A percentile compares a stretch with the other conserved stretches of the same genome.
These are phyloP conservation scores for Anaeramoeba flamelloides DNA, from an alignment of 78 protist genomes.

Conservation along the genomic window DNA sequence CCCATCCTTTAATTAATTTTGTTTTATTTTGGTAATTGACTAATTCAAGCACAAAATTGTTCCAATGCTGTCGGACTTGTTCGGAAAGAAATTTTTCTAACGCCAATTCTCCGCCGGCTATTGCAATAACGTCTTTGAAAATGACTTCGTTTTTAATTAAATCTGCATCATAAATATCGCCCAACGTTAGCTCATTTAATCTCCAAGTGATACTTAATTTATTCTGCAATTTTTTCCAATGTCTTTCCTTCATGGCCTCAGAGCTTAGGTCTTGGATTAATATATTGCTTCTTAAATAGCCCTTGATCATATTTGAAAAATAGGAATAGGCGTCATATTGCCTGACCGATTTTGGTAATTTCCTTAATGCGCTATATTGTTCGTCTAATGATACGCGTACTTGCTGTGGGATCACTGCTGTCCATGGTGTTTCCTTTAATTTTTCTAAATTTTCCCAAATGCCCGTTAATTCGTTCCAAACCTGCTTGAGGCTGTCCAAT, in stretches of 20 bases:
- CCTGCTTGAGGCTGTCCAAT: conserved; percentile 46
- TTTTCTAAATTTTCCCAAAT: conserved; percentile 41
- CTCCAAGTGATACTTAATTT: conserved; percentile 35
- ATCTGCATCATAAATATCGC: conserved; percentile 57
- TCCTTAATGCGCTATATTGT: conserved; percentile 23
- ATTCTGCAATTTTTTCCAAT: conserved; percentile 54
- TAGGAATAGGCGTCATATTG: conserved; percentile 56
- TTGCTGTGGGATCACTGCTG: conserved; percentile 51
- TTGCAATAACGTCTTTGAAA: conserved; percentile 51
- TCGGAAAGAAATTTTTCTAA: conserved; percentile 75
- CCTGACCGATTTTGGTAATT: conserved; percentile 49
- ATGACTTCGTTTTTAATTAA: conserved; percentile 35
- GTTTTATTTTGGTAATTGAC: conserved; percentile 49
- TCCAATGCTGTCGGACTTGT: conserved; percentile 67
- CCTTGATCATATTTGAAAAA: conserved; percentile 21
- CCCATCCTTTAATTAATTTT: conserved; percentile 77
- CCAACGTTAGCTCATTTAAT: conserved; percentile 50
- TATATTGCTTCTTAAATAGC: conserved; percentile 4
- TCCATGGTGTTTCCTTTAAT: conserved; percentile 54
- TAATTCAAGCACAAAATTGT: conserved; percentile 45
- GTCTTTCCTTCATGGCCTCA: conserved; percentile 67
- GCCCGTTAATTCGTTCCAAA: conserved; percentile 39
- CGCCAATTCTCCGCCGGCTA: conserved; percentile 87
- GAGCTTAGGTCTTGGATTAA: conserved; percentile 21
- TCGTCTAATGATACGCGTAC: conserved; percentile 21